phyloP scores from a whole-genome alignment of 257 asterid genomes.

The Solanum phureja region DNA sequence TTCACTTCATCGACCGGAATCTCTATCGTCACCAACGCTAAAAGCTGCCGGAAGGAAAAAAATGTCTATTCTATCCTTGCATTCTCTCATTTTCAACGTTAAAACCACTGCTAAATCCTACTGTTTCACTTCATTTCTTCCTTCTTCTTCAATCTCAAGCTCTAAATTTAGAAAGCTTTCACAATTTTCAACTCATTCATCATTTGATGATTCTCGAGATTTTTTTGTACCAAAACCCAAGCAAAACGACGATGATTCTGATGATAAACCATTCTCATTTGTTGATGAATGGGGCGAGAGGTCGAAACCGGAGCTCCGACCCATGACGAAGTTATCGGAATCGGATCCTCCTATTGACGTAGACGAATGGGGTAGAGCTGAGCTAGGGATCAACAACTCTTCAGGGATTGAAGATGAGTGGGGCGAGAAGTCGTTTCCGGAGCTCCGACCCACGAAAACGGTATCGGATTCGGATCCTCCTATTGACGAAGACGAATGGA shows the following conservation, averaged over 20 bases:
- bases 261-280: conserved; percentile 10
- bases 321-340: conserved; percentile 1
- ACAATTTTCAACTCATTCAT: not conserved
- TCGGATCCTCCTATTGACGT: not conserved
- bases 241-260: not conserved
- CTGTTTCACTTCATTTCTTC: not conserved
- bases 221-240: not conserved
- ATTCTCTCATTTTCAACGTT: not conserved
- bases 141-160: not conserved
- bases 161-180: not conserved
- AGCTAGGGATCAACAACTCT: not conserved
- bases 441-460: conserved; percentile 32
- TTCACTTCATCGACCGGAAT: not conserved
- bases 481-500: conserved; percentile 69
- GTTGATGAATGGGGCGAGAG: conserved; percentile 86
- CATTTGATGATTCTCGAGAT: not conserved
- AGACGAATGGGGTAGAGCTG: not conserved
- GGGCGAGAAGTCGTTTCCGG: conserved; percentile 22
- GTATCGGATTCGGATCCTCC: conserved; percentile 61
- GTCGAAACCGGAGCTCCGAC: not conserved
- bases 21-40: not conserved
- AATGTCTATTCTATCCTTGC: not conserved
- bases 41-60: not conserved
- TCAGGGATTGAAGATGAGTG: not conserved
- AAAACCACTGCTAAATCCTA: not conserved